Evolutionary conservation across 352 stramenopile genomes (phyloP).

Genomic region (Phytophthora foliorum): DNA sequence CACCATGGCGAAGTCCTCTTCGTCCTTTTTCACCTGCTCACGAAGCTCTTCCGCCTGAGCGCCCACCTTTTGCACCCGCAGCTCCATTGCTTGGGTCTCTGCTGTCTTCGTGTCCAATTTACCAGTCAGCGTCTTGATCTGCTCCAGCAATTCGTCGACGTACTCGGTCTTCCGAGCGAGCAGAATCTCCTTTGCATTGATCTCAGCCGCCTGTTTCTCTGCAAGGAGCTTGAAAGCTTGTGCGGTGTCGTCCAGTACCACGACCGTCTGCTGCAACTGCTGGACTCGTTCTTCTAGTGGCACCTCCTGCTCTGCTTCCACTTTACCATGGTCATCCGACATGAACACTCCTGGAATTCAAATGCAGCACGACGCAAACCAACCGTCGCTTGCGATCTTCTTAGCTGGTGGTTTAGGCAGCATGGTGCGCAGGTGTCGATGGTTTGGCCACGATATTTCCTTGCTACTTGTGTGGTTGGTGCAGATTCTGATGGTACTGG

Average conservation of each 20-base stretch:
- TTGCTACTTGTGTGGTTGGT: not conserved
- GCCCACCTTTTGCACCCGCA: constrained; percentile 31
- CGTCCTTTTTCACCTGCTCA: constrained; percentile 65
- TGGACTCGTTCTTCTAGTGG: constrained; percentile 19
- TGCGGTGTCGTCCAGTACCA: constrained; percentile 38
- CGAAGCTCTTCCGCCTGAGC: constrained; percentile 47
- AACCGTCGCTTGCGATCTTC: constrained; percentile 39
- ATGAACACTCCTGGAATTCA: constrained; percentile 16
- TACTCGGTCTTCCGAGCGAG: constrained; percentile 67
- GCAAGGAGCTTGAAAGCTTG: constrained; percentile 57
- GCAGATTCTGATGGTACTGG: constrained; percentile 8
- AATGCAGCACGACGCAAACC: constrained; percentile 6
- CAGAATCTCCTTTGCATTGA: constrained; percentile 78
- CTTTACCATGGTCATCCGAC: constrained; percentile 12
- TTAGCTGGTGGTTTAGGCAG: constrained; percentile 5
- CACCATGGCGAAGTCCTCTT: constrained; percentile 77
- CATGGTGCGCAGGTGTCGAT: not conserved
- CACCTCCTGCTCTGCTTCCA: constrained; percentile 4
- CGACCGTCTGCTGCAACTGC: constrained; percentile 23
- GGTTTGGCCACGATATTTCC: not conserved
- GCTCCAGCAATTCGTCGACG: constrained; percentile 64
- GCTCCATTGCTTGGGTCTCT: constrained; percentile 29
- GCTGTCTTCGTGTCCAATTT: constrained; percentile 18
- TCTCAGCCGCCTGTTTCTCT: constrained; percentile 68
- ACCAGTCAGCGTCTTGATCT: constrained; percentile 42